These are phyloP conservation scores for Setaria italica DNA, from an alignment of 202 grass and related monocot genomes.

Conservation along the genomic window DNA sequence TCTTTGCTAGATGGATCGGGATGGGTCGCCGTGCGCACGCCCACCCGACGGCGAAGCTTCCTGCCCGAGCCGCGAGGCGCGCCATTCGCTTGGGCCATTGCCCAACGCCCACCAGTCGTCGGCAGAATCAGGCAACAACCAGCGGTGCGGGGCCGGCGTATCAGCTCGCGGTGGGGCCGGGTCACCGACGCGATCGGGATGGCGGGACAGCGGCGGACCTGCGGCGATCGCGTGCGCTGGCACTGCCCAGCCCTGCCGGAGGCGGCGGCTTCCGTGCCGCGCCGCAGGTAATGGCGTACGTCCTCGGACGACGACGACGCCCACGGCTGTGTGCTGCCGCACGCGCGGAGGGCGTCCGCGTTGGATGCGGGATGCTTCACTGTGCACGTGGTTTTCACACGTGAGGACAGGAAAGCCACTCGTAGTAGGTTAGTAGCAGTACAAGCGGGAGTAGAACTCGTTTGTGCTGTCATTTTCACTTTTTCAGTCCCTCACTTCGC, in stretches of 20 bases:
- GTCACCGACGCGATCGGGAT: background rate
- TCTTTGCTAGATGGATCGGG: background rate
- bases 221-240: background rate
- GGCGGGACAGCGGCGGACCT: background rate
- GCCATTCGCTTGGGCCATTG: too few species aligned
- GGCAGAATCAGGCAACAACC: background rate
- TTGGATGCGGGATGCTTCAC: too few species aligned
- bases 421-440: too few species aligned
- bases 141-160: too few species aligned
- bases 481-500: too few species aligned
- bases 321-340: too few species aligned
- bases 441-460: too few species aligned
- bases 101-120: background rate
- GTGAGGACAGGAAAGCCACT: too few species aligned
- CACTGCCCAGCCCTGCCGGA: background rate
- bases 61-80: background rate
- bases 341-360: too few species aligned
- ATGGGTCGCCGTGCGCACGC: background rate
- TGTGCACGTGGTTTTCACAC: too few species aligned
- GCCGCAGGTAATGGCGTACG: background rate
- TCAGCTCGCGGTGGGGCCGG: background rate
- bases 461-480: too few species aligned
- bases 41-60: conserved; percentile 27
- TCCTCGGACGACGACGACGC: too few species aligned
- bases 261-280: background rate